A percentile compares a stretch with the other conserved stretches of the same genome.
Conservation (phyloP, 2,329 filamentous ascomycete species). For the Stachybotrys chlorohalonatus region DNA sequence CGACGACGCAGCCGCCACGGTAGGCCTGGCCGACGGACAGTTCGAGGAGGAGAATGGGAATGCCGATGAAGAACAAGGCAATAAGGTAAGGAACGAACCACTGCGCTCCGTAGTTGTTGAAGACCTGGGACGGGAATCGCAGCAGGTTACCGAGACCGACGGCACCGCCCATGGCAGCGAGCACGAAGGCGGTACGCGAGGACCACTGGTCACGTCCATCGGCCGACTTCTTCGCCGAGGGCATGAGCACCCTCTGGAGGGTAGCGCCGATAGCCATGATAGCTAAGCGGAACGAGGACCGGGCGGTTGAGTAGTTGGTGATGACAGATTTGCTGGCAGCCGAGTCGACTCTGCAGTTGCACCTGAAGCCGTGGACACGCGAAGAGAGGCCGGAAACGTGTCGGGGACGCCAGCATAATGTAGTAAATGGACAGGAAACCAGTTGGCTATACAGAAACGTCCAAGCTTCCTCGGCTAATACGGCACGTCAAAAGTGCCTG, state of each 20-base stretch:
- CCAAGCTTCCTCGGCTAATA: too few species aligned
- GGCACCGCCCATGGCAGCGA: conserved; percentile 34
- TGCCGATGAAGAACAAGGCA: conserved; percentile 40
- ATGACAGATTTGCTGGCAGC: background rate
- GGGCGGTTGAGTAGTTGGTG: background rate
- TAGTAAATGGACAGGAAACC: too few species aligned
- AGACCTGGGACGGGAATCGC: conserved; percentile 44
- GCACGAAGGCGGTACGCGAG: conserved; percentile 15
- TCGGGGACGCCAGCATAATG: too few species aligned
- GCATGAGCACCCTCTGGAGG: background rate
- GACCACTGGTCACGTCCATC: conserved; percentile 17
- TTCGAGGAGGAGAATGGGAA: conserved; percentile 43
- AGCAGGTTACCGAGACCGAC: conserved; percentile 46
- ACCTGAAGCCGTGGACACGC: too few species aligned
- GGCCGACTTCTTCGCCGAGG: conserved; percentile 7
- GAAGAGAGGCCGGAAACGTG: too few species aligned
- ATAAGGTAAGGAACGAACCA: conserved; percentile 48
- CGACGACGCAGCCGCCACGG: conserved; percentile 39
- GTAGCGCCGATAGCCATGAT: background rate
- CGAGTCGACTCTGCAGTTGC: too few species aligned
- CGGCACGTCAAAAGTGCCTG: too few species aligned
- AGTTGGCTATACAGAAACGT: too few species aligned
- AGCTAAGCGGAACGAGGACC: background rate
- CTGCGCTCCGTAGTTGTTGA: conserved; percentile 46
- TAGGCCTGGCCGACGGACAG: conserved; percentile 59